phyloP scores from a whole-genome alignment of 306 rosid species.

The Cicer cuneatum region DNA sequence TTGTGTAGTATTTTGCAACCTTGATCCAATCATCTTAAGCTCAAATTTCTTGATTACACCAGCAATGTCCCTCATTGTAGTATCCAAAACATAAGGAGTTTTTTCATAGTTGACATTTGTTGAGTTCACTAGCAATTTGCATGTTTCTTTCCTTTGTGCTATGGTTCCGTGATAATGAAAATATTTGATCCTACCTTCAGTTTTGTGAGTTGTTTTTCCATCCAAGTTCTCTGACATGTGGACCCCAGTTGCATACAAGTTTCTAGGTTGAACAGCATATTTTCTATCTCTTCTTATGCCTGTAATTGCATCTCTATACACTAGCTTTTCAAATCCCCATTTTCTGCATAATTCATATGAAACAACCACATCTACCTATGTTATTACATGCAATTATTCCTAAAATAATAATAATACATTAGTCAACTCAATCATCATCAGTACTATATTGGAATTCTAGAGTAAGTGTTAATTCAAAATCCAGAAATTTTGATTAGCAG shows the following conservation, averaged over 20 bases:
- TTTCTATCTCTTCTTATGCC: constrained; percentile 43
- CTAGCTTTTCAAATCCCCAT: constrained; percentile 50
- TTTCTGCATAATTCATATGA: constrained; percentile 33
- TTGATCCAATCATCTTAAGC: constrained; percentile 76
- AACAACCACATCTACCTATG: neutral
- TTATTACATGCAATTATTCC: too few relatives aligned
- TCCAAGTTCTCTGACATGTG: constrained; percentile 73
- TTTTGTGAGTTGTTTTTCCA: constrained; percentile 76
- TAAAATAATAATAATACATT: too few relatives aligned
- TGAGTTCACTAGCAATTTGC: constrained; percentile 55
- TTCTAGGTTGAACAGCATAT: constrained; percentile 41
- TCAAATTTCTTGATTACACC: constrained; percentile 72
- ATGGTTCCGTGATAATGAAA: constrained; percentile 87
- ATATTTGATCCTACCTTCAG: constrained; percentile 69
- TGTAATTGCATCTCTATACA: constrained; percentile 32
- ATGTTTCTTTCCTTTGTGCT: constrained; percentile 66
- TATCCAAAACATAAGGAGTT: constrained; percentile 42
- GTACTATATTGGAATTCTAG: too few relatives aligned
- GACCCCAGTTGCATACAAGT: constrained; percentile 67
- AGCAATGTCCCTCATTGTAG: constrained; percentile 53
- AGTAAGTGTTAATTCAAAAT: too few relatives aligned
- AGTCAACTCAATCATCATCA: too few relatives aligned
- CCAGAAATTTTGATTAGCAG: too few relatives aligned
- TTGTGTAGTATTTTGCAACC: constrained; percentile 60
- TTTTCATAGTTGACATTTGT: constrained; percentile 37